phyloP scores from a whole-genome alignment of 1,284 basidiomycete species.

The Omphalotus olearius region DNA sequence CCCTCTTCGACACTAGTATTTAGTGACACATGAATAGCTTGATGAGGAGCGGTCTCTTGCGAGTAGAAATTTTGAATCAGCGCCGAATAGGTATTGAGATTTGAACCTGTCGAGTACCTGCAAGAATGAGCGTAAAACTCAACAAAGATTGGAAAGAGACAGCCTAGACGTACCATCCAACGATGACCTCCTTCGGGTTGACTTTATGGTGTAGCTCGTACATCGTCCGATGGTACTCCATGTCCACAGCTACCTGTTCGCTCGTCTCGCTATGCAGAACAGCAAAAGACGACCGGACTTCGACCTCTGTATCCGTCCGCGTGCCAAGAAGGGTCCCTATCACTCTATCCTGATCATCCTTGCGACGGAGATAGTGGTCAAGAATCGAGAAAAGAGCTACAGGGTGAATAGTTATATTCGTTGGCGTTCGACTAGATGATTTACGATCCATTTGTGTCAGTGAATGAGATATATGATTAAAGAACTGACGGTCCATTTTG shows the following conservation, averaged over 20 bases:
- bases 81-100: conserved; percentile 93
- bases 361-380: conserved; percentile 94
- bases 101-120: conserved; percentile 89
- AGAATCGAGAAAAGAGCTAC: conserved; percentile 93
- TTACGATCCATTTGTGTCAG: not conserved
- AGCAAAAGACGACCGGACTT: conserved; percentile 82
- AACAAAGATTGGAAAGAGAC: not conserved
- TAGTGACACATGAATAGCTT: conserved; percentile 90
- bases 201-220: conserved; percentile 87
- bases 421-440: conserved; percentile 51
- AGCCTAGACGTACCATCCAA: conserved; percentile 70
- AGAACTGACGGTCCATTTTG: conserved; percentile 36
- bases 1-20: conserved; percentile 80
- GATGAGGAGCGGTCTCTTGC: conserved; percentile 85
- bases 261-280: conserved; percentile 90
- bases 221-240: conserved; percentile 95
- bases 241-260: conserved; percentile 91
- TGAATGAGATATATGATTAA: not conserved
- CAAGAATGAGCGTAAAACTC: conserved; percentile 13
- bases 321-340: conserved; percentile 95
- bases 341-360: conserved; percentile 80
- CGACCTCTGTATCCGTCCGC: conserved; percentile 67
- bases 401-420: conserved; percentile 83
- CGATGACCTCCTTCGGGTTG: conserved; percentile 82
- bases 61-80: conserved; percentile 99